These are phyloP conservation scores for Aciculosporium take DNA, from an alignment of 2,329 filamentous ascomycete species.

Conservation along the genomic window DNA sequence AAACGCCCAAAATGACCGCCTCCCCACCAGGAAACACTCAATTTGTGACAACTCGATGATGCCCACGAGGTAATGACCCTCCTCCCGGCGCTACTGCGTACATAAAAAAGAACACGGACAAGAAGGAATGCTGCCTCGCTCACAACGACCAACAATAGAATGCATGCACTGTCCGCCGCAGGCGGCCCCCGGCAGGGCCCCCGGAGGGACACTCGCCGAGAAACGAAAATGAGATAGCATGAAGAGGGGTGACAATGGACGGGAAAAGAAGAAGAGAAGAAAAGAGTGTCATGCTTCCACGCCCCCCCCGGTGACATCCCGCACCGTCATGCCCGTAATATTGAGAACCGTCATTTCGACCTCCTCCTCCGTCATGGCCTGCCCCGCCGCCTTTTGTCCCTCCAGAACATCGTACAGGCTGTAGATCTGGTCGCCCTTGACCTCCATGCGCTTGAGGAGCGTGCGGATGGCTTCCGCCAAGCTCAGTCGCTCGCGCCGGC, in stretches of 20 bases:
- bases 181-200: too few species aligned
- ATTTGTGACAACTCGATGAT: too few species aligned
- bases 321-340: constrained; percentile 32
- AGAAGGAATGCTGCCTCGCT: constrained; percentile 1
- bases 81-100: too few species aligned
- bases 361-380: constrained; percentile 47
- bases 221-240: not conserved
- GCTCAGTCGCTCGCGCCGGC: constrained; percentile 47
- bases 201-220: too few species aligned
- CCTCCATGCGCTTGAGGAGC: constrained; percentile 49
- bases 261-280: not conserved
- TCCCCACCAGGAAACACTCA: too few species aligned
- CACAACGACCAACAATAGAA: not conserved
- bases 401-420: constrained; percentile 72
- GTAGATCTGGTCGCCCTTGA: constrained; percentile 70
- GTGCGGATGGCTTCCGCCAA: constrained; percentile 47
- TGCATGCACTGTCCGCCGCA: too few species aligned
- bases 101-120: too few species aligned
- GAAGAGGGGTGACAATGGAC: not conserved
- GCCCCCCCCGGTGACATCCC: constrained; percentile 23
- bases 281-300: constrained; percentile 7
- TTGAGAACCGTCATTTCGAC: constrained; percentile 50
- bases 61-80: too few species aligned
- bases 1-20: too few species aligned
- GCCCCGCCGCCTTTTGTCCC: constrained; percentile 54